Evolutionary conservation across 495 filamentous ascomycete species (phyloP).

Genomic region (Aspergillus asperescens): DNA sequence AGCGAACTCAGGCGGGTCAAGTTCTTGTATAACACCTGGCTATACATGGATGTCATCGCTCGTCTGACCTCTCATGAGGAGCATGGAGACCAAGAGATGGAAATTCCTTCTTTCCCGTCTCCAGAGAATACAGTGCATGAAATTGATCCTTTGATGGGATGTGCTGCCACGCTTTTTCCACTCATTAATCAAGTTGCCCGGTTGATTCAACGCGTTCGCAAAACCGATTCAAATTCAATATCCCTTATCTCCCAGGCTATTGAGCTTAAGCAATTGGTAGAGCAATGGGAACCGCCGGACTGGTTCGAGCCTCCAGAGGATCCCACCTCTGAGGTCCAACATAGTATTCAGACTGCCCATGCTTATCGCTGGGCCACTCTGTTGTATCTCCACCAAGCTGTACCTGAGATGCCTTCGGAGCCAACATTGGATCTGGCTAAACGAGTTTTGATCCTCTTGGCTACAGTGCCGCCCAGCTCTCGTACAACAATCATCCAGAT

Average conservation of each 20-base stretch:
- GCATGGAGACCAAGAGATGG: constrained; percentile 51
- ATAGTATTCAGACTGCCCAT: constrained; percentile 67
- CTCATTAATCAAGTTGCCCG: constrained; percentile 65
- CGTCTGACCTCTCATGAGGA: constrained; percentile 63
- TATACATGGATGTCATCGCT: constrained; percentile 80
- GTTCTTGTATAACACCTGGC: constrained; percentile 73
- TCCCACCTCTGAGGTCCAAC: constrained; percentile 56
- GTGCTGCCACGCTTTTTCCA: constrained; percentile 66
- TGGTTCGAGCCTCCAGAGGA: constrained; percentile 62
- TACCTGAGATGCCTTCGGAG: constrained; percentile 65
- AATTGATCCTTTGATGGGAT: constrained; percentile 74
- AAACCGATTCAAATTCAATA: constrained; percentile 52
- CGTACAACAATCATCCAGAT: constrained; percentile 71
- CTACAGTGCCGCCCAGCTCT: constrained; percentile 57
- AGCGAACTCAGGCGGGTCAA: constrained; percentile 53
- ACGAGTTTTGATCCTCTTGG: constrained; percentile 55
- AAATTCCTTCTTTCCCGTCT: constrained; percentile 35
- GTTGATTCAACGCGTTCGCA: constrained; percentile 60
- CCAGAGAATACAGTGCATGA: constrained; percentile 46
- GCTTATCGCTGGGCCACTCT: constrained; percentile 74
- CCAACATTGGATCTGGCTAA: constrained; percentile 55
- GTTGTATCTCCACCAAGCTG: constrained; percentile 70
- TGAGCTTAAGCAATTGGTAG: constrained; percentile 57
- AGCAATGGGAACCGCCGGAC: constrained; percentile 58
- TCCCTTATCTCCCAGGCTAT: constrained; percentile 60